Percentiles rank a stretch among this genome's conserved stretches.
These are phyloP conservation scores for Pseudogymnoascus sp. DNA, from an alignment of 2,329 filamentous ascomycete genomes.

Conservation along the genomic window DNA sequence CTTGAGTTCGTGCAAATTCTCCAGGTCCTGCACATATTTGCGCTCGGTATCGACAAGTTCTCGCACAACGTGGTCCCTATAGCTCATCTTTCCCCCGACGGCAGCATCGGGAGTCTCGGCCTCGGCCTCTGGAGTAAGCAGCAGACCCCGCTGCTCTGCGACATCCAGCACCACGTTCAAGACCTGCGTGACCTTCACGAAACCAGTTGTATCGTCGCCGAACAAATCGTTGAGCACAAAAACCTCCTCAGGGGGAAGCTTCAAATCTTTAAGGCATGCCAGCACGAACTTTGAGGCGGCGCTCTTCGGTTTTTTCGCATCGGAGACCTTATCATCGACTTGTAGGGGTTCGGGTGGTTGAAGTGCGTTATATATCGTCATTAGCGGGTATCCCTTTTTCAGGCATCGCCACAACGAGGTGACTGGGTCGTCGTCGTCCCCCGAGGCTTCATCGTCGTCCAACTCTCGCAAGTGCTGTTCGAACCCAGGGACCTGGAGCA, in stretches of 20 bases:
- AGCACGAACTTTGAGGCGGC: constrained; percentile 90
- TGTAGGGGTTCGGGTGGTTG: constrained; percentile 60
- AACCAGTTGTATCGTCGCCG: constrained; percentile 90
- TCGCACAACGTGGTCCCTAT: constrained; percentile 78
- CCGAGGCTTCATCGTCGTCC: constrained; percentile 56
- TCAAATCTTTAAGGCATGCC: constrained; percentile 75
- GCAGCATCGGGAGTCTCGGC: constrained; percentile 40
- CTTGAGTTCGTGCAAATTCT: constrained; percentile 88
- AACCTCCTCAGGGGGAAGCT: constrained; percentile 70
- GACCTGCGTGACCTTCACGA: constrained; percentile 92
- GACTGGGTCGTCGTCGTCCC: constrained; percentile 65
- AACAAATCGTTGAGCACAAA: constrained; percentile 90
- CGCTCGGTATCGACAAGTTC: constrained; percentile 92
- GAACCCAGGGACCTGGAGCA: constrained; percentile 78
- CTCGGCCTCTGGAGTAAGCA: constrained; percentile 53
- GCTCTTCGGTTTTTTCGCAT: constrained; percentile 73
- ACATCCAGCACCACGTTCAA: constrained; percentile 89
- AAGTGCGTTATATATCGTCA: constrained; percentile 82
- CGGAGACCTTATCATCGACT: constrained; percentile 55
- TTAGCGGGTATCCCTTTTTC: constrained; percentile 71
- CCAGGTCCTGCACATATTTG: constrained; percentile 95
- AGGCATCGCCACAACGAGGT: constrained; percentile 86
- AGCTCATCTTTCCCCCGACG: constrained; percentile 55
- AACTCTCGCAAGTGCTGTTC: constrained; percentile 66
- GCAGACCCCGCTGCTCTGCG: constrained; percentile 67